phyloP scores from a whole-genome alignment of 352 stramenopile genomes.

The Albugo laibachii region DNA sequence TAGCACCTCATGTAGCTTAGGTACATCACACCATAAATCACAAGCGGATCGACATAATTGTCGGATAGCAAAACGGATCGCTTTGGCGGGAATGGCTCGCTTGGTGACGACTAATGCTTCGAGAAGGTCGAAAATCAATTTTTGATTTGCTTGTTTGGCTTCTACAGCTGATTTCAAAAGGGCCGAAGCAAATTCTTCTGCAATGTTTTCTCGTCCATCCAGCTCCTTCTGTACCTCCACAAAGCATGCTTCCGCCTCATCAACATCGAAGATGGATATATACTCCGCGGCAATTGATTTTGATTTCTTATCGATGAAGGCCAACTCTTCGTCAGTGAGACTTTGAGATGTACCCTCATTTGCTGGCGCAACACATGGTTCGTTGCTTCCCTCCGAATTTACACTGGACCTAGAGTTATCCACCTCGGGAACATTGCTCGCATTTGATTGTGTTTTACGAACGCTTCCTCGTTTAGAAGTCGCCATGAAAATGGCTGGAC shows the following conservation, averaged over 20 bases:
- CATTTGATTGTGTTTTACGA: not conserved
- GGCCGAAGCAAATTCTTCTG: conserved; percentile 29
- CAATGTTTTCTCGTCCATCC: conserved; percentile 33
- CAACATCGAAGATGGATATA: conserved; percentile 44
- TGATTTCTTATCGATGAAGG: conserved; percentile 54
- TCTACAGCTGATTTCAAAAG: conserved; percentile 41
- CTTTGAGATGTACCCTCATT: conserved; percentile 1
- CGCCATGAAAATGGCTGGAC: conserved; percentile 24
- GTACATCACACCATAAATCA: conserved; percentile 67
- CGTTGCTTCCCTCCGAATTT: not conserved
- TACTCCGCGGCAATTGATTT: conserved; percentile 67
- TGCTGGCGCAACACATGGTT: not conserved
- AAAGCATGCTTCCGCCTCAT: conserved; percentile 43
- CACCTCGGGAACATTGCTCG: too few relatives aligned
- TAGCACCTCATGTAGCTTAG: conserved; percentile 60
- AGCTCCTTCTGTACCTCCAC: conserved; percentile 43
- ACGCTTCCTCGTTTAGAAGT: conserved; percentile 3
- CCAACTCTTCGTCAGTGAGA: conserved; percentile 32
- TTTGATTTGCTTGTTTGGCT: conserved; percentile 28
- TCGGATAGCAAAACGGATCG: conserved; percentile 32
- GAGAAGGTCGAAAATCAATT: conserved; percentile 45
- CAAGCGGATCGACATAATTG: conserved; percentile 28
- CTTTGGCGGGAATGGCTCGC: conserved; percentile 28
- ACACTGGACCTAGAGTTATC: too few relatives aligned
- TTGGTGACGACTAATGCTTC: conserved; percentile 42